phyloP scores from a whole-genome alignment of 495 filamentous ascomycete species.

The Hypoxylon cercidicola region DNA sequence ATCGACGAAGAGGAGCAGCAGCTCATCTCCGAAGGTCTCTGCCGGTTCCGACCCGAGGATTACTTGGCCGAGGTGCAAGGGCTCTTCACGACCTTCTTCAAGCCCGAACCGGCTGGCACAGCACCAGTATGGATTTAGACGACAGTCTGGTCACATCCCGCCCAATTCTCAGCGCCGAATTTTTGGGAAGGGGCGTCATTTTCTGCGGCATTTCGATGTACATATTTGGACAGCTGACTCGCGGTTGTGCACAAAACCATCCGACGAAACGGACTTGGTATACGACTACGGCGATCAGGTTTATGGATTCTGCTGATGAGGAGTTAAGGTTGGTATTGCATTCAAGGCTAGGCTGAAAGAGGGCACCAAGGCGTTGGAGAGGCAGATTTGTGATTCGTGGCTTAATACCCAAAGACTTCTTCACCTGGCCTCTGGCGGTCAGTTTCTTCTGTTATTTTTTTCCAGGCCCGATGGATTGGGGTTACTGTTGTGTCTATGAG shows the following conservation, averaged over 20 bases:
- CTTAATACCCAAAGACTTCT: constrained; percentile 35
- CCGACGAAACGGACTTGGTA: constrained; percentile 21
- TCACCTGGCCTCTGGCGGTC: constrained; percentile 28
- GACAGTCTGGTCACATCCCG: neutral
- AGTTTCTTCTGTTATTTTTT: constrained; percentile 39
- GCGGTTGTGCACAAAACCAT: constrained; percentile 36
- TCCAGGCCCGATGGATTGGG: constrained; percentile 5
- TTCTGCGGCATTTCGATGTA: constrained; percentile 45
- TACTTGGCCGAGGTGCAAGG: constrained; percentile 85
- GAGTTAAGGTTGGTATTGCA: constrained; percentile 38
- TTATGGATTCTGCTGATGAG: constrained; percentile 34
- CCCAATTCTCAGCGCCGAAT: constrained; percentile 26
- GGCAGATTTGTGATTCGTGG: constrained; percentile 34
- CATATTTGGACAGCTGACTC: constrained; percentile 44
- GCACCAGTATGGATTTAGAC: constrained; percentile 46
- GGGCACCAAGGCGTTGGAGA: constrained; percentile 41
- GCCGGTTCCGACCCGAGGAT: constrained; percentile 80
- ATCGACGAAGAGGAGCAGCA: constrained; percentile 78
- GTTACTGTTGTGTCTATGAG: constrained; percentile 22
- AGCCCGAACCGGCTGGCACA: constrained; percentile 25
- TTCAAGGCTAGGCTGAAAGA: constrained; percentile 26
- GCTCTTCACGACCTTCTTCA: constrained; percentile 63
- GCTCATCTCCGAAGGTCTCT: constrained; percentile 71
- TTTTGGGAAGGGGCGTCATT: constrained; percentile 1
- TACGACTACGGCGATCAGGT: constrained; percentile 27